These are phyloP conservation scores for Trypanosoma grayi DNA, from an alignment of 208 protist genomes.

Conservation along the genomic window DNA sequence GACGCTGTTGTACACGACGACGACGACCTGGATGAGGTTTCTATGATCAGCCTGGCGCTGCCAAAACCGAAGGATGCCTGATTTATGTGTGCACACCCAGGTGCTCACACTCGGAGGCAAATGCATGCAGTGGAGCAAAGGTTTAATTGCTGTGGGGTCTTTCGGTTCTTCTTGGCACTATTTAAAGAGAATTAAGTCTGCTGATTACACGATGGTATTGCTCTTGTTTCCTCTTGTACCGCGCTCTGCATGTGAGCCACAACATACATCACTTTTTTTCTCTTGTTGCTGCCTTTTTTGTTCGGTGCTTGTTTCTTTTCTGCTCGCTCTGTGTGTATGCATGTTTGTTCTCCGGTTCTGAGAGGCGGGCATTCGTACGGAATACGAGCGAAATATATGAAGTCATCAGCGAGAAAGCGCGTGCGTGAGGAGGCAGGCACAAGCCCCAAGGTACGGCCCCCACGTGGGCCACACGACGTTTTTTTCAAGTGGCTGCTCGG, in stretches of 20 bases:
- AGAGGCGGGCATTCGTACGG: too few species aligned
- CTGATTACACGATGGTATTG: too few species aligned
- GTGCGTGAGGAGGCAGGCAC: neutral
- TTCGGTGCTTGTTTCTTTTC: constrained; percentile 1
- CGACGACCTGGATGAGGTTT: constrained; percentile 72
- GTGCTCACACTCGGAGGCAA: neutral
- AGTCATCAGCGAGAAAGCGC: neutral
- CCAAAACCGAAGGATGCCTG: constrained; percentile 14
- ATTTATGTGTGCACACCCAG: neutral
- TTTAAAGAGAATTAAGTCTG: too few species aligned
- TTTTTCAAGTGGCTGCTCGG: constrained; percentile 65
- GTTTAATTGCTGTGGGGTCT: neutral
- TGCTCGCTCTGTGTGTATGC: neutral
- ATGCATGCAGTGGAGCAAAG: neutral
- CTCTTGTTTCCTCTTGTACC: neutral
- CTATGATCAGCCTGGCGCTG: constrained; percentile 62
- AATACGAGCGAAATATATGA: neutral
- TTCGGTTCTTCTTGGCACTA: too few species aligned
- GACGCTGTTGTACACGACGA: constrained; percentile 81
- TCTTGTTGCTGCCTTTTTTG: neutral
- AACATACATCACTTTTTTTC: neutral
- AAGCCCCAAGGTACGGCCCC: too few species aligned
- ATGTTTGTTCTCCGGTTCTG: too few species aligned
- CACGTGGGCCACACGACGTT: neutral
- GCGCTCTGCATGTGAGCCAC: neutral